Evolutionary conservation across 176 grass and related monocot genomes (phyloP).

Genomic region (Ananas comosus): DNA sequence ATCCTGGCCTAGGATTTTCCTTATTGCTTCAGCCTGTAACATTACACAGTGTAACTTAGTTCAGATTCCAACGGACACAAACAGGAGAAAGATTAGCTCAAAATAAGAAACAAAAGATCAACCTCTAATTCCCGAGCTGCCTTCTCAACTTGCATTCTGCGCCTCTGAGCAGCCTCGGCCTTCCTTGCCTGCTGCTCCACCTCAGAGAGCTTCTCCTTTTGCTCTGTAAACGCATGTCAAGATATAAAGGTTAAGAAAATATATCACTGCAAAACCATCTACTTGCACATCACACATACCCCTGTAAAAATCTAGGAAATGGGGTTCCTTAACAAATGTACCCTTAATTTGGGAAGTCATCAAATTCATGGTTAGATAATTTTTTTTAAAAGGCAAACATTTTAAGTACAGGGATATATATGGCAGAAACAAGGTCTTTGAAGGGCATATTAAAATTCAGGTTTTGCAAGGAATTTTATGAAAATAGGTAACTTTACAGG

Average conservation of each 20-base stretch:
- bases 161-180: conserved; percentile 84
- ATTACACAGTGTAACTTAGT: neutral
- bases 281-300: too few species aligned
- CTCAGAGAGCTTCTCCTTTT: conserved; percentile 80
- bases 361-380: too few species aligned
- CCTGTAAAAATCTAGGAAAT: too few species aligned
- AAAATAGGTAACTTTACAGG: too few species aligned
- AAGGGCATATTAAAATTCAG: too few species aligned
- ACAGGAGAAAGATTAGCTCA: neutral
- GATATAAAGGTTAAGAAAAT: conserved; percentile 16
- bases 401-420: too few species aligned
- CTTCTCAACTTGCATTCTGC: conserved; percentile 98
- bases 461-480: too few species aligned
- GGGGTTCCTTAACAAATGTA: too few species aligned
- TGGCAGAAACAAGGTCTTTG: too few species aligned
- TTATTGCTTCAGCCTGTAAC: conserved; percentile 59
- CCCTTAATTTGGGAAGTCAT: too few species aligned
- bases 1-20: conserved; percentile 70
- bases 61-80: neutral
- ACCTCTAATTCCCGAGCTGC: conserved; percentile 84
- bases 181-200: conserved; percentile 83
- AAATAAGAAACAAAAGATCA: neutral
- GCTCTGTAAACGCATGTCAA: conserved; percentile 37
- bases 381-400: too few species aligned
- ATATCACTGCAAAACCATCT: too few species aligned